Evolutionary conservation across 2,329 filamentous ascomycete species (phyloP).

Genomic region (Falciphora oryzae): DNA sequence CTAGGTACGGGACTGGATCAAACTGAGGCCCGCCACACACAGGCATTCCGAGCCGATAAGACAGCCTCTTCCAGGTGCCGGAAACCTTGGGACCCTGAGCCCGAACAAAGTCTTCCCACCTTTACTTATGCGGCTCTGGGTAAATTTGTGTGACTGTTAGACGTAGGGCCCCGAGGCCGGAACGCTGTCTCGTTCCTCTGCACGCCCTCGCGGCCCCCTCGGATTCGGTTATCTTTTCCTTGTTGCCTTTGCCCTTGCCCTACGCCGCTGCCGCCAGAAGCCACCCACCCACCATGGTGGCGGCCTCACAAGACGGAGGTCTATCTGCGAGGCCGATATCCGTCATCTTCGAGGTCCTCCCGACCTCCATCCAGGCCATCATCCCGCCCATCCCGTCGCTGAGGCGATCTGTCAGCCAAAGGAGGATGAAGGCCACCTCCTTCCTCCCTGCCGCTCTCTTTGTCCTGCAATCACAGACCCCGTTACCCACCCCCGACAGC

Average conservation of each 20-base stretch:
- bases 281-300: slow-evolving; percentile 2
- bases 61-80: not conserved
- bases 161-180: not conserved
- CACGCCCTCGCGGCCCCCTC: not conserved
- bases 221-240: not conserved
- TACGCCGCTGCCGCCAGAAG: not conserved
- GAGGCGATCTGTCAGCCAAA: slow-evolving; percentile 12
- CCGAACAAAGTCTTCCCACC: not conserved
- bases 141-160: not conserved
- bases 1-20: not conserved
- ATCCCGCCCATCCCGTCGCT: slow-evolving; percentile 16
- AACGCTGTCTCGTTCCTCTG: not conserved
- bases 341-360: slow-evolving; percentile 13
- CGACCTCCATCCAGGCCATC: slow-evolving; percentile 19
- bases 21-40: not conserved
- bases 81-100: not conserved
- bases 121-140: not conserved
- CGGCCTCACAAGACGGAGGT: slow-evolving; percentile 1
- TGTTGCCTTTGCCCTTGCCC: not conserved
- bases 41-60: not conserved
- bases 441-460: slow-evolving; percentile 9
- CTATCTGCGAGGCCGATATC: slow-evolving; percentile 7
- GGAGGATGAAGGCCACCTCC: slow-evolving; percentile 3
- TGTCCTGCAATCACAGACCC: slow-evolving; percentile 8
- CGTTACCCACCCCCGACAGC: not conserved